Evolutionary conservation across 2,329 filamentous ascomycete genomes (phyloP).

Genomic region (Diaporthe sp.): DNA sequence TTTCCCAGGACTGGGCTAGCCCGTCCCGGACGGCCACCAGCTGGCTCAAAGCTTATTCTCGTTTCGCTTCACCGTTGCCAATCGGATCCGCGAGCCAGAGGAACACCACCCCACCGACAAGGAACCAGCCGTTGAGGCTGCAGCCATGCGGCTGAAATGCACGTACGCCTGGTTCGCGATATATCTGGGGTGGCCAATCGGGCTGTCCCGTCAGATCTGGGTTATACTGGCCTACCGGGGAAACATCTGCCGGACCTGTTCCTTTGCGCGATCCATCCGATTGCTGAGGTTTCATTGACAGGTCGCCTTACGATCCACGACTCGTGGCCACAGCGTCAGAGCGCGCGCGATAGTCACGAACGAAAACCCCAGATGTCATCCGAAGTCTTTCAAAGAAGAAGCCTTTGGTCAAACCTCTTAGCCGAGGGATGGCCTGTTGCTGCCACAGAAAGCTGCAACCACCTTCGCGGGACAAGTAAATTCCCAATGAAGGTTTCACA

Average conservation of each 20-base stretch:
- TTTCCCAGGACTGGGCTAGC: background rate
- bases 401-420: background rate
- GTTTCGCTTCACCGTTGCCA: conserved; percentile 28
- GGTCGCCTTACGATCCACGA: conserved; percentile 9
- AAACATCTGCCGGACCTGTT: background rate
- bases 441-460: background rate
- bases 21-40: background rate
- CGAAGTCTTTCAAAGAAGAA: background rate
- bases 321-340: background rate
- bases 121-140: background rate
- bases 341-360: background rate
- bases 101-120: background rate
- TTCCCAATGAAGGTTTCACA: background rate
- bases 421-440: background rate
- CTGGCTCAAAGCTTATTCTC: conserved; percentile 3
- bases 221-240: background rate
- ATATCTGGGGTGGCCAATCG: conserved; percentile 19
- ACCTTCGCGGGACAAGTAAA: background rate
- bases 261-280: background rate
- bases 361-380: conserved; percentile 3
- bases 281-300: conserved; percentile 17
- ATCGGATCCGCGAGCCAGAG: conserved; percentile 10
- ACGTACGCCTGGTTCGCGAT: conserved; percentile 3
- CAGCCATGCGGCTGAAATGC: conserved; percentile 25
- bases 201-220: conserved; percentile 2